Conservation (phyloP, 768 basidiomycete species). For the Mrakia blollopis region DNA sequence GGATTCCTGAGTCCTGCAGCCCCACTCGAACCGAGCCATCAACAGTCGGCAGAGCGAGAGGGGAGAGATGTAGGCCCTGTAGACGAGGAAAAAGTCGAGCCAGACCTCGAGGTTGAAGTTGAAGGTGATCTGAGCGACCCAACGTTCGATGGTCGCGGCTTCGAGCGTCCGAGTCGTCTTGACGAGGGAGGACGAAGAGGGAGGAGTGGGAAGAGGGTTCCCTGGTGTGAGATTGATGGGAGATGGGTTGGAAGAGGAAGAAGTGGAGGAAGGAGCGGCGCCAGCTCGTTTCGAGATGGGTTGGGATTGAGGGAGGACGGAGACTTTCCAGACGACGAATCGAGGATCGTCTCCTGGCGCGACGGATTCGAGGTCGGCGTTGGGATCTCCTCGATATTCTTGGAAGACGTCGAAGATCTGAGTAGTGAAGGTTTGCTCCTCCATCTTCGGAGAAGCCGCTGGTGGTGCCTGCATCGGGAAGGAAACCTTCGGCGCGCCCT, state of each 20-base stretch:
- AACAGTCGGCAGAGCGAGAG: conserved; percentile 75
- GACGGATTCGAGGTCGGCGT: conserved; percentile 49
- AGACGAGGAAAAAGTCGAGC: conserved; percentile 85
- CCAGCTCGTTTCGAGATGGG: not conserved
- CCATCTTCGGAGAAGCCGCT: conserved; percentile 55
- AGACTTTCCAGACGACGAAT: conserved; percentile 72
- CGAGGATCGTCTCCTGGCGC: conserved; percentile 76
- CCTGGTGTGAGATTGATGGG: not conserved
- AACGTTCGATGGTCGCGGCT: conserved; percentile 86
- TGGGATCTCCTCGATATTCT: not conserved
- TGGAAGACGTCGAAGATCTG: conserved; percentile 48
- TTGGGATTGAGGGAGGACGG: conserved; percentile 39
- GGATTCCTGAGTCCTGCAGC: conserved; percentile 50
- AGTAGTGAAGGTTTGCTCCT: conserved; percentile 58
- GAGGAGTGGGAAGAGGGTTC: not conserved
- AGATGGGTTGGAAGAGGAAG: not conserved
- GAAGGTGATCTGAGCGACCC: conserved; percentile 86
- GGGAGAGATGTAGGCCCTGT: conserved; percentile 74
- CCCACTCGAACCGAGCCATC: conserved; percentile 86
- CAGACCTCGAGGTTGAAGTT: conserved; percentile 76
- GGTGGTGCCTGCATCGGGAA: not conserved
- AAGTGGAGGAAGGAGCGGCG: not conserved
- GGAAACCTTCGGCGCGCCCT: not conserved
- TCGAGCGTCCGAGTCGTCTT: conserved; percentile 47
- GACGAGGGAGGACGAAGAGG: conserved; percentile 39